Evolutionary conservation across 2,329 filamentous ascomycete genomes (phyloP).

Genomic region (Aspergillus texensis): DNA sequence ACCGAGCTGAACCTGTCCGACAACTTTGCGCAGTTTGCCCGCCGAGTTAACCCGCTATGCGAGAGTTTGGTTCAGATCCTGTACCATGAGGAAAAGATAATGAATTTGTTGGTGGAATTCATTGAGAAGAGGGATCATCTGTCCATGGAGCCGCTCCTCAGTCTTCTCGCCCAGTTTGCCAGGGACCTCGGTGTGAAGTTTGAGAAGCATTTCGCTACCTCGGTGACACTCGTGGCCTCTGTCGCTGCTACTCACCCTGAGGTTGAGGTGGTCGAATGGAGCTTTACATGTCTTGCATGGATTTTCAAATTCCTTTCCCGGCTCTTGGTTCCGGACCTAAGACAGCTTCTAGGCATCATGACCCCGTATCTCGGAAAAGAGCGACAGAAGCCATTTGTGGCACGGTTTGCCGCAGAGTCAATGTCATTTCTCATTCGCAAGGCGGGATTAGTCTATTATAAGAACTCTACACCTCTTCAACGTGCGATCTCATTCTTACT

Average conservation of each 20-base stretch:
- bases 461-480: conserved; percentile 69
- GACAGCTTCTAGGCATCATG: conserved; percentile 82
- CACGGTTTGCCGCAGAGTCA: conserved; percentile 90
- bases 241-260: conserved; percentile 77
- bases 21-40: conserved; percentile 75
- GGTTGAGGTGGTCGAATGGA: conserved; percentile 95
- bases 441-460: conserved; percentile 74
- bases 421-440: conserved; percentile 93
- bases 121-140: conserved; percentile 78
- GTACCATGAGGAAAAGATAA: conserved; percentile 84
- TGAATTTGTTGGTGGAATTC: conserved; percentile 73
- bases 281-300: conserved; percentile 90
- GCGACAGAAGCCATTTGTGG: conserved; percentile 81
- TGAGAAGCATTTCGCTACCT: conserved; percentile 80
- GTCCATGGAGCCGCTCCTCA: conserved; percentile 81
- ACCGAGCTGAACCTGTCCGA: conserved; percentile 86
- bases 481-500: conserved; percentile 73
- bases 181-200: conserved; percentile 87
- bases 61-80: conserved; percentile 91
- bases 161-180: conserved; percentile 89
- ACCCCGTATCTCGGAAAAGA: conserved; percentile 80
- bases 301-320: conserved; percentile 96
- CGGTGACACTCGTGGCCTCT: conserved; percentile 73
- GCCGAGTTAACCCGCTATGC: conserved; percentile 73
- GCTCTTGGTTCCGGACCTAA: conserved; percentile 80